A percentile compares a stretch with the other conserved stretches of the same genome.
Conservation (phyloP, 768 basidiomycete species). For the Lactarius vividus region DNA sequence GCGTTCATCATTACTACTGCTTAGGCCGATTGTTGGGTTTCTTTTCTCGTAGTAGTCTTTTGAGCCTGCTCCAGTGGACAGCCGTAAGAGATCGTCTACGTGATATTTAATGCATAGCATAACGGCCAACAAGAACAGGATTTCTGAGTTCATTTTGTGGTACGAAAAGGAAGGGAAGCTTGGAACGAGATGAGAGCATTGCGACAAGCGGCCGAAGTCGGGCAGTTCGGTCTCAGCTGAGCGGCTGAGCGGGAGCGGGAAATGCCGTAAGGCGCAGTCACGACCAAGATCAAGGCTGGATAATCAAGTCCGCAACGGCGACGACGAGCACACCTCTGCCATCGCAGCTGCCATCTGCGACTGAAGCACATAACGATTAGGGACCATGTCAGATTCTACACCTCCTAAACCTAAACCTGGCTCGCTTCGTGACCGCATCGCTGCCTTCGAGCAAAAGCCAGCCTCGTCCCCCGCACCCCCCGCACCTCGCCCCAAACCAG, state of each 20-base stretch:
- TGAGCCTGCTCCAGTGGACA: background rate
- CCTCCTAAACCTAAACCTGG: constrained; percentile 67
- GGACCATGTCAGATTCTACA: constrained; percentile 54
- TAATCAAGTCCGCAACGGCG: background rate
- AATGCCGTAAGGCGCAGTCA: background rate
- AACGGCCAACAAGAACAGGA: background rate
- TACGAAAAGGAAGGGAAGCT: too few species aligned
- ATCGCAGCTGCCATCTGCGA: background rate
- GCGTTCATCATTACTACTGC: background rate
- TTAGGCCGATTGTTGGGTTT: background rate
- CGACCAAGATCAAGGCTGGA: background rate
- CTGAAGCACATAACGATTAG: background rate
- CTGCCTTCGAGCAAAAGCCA: constrained; percentile 75
- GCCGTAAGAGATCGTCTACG: background rate
- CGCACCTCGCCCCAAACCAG: constrained; percentile 60
- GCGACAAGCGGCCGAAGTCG: too few species aligned
- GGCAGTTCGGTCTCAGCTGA: background rate
- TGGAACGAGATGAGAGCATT: too few species aligned
- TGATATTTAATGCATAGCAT: background rate
- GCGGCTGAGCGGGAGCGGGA: background rate
- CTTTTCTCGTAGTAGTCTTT: background rate
- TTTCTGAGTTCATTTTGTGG: background rate
- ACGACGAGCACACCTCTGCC: background rate
- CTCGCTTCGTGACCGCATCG: constrained; percentile 84
- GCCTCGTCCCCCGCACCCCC: constrained; percentile 40